Base-by-base conservation (phyloP, 1,284 basidiomycete species). In the Veloboletus limbatus region DNA sequence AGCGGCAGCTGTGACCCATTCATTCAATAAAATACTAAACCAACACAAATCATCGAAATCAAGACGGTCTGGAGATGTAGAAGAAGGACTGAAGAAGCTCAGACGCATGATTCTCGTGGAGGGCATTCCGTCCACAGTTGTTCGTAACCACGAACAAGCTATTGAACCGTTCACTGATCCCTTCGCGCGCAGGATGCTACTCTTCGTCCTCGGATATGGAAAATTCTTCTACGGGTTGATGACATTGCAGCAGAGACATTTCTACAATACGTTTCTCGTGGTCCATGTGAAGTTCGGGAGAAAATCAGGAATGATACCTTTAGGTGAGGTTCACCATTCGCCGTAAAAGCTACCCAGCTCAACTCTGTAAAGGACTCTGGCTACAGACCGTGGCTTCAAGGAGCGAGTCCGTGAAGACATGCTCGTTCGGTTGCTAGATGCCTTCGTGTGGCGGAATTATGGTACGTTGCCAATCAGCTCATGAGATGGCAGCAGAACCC, bases 351-450 rank as follows among this genome's bases (percentile, higher is more conserved):
- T 43, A 43, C 31, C 18, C 38, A 36, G 28, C 45, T 55, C 34
- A 51, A 47, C 45, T 35, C 42, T 45, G 13, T 25, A 70, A 73
- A 91, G 96, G 44, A 99, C 96, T 9, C 71, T 99, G 18, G 93
- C 95, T 2, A 98, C 95, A 1, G 96, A 98, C 66, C 82, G 85
- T 53, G 89, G 89, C 8, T 99, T 98, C 74, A 95, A 96, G 68
- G 89, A 92, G 60, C 84, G 89, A 43, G 96, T 99, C 14, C 82
- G 88, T 25, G 94, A 98, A 67, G 93, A 95, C 56, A 96, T 95
- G 89, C 79, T 98, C n/a, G 87, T 98, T 49, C 81, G 96, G 21
- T 69, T 97, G 13, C 72, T 99, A 21, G 96, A 99, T 62, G 96
- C 95, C 1, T 98, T 97, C 66, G 95, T 97, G 3, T 99, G 96